phyloP scores from a whole-genome alignment of 2,329 filamentous ascomycete genomes.

The Penicillium sp. region DNA sequence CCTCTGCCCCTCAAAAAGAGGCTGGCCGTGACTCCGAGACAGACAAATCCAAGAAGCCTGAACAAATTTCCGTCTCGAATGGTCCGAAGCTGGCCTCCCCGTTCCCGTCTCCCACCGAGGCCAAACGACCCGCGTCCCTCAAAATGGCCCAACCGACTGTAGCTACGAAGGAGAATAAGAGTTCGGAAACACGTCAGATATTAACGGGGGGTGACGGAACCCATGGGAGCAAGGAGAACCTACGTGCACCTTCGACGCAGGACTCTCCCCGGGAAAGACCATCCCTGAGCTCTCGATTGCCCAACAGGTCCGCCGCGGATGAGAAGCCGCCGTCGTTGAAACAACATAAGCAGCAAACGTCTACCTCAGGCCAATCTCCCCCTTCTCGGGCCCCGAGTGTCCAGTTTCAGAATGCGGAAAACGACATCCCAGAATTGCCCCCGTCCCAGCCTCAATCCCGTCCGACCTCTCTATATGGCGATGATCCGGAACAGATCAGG shows the following conservation, averaged over 20 bases:
- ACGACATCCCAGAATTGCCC: constrained; percentile 52
- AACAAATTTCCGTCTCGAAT: constrained; percentile 24
- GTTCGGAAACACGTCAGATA: not conserved
- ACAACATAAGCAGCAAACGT: constrained; percentile 29
- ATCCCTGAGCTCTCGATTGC: constrained; percentile 29
- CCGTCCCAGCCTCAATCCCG: constrained; percentile 65
- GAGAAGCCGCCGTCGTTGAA: constrained; percentile 24
- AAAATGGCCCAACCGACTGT: constrained; percentile 21
- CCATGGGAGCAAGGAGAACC: constrained; percentile 17
- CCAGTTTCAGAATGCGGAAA: constrained; percentile 68
- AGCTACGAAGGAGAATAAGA: constrained; percentile 14
- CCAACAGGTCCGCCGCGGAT: constrained; percentile 29
- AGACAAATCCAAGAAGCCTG: constrained; percentile 24
- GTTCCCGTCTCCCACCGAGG: constrained; percentile 34
- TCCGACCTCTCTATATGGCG: constrained; percentile 66
- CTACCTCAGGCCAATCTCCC: constrained; percentile 39
- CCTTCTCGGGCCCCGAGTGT: constrained; percentile 66
- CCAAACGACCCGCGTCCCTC: constrained; percentile 23
- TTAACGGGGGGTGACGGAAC: constrained; percentile 8
- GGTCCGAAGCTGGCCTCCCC: constrained; percentile 31
- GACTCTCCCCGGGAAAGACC: constrained; percentile 23
- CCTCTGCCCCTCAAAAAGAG: constrained; percentile 24
- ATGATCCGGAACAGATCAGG: constrained; percentile 65
- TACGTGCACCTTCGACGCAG: constrained; percentile 14
- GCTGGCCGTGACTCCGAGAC: constrained; percentile 21